These are phyloP conservation scores for Malania oleifera DNA, from an alignment of 164 flowering plant species.

Conservation along the genomic window DNA sequence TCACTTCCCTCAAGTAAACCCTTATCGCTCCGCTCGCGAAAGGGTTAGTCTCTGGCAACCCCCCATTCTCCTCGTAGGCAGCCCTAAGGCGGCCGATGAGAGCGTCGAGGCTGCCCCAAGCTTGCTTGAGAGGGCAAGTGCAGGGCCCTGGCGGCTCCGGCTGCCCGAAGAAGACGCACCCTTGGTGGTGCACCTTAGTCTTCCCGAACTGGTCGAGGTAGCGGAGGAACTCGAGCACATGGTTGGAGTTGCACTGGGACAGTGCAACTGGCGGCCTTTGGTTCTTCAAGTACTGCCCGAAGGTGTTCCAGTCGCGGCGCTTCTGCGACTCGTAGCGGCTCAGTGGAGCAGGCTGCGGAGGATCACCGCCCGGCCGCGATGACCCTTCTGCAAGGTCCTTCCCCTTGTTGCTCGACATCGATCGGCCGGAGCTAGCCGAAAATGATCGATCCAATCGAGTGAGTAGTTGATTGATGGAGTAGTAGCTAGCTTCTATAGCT, in stretches of 20 bases:
- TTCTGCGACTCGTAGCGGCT: slow-evolving; percentile 64
- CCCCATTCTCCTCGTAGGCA: slow-evolving; percentile 58
- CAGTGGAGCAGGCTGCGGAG: slow-evolving; percentile 25
- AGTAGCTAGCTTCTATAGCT: no score
- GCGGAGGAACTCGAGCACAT: slow-evolving; percentile 49
- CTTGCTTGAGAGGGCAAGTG: slow-evolving; percentile 51
- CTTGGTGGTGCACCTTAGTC: slow-evolving; percentile 56
- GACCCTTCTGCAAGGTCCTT: slow-evolving; percentile 29
- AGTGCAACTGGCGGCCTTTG: slow-evolving; percentile 47
- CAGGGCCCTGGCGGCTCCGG: slow-evolving; percentile 60
- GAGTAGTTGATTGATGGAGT: neutral
- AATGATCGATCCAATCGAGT: no score
- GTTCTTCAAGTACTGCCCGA: slow-evolving; percentile 54
- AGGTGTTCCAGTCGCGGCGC: slow-evolving; percentile 59
- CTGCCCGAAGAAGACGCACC: slow-evolving; percentile 53
- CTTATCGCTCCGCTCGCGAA: slow-evolving; percentile 51
- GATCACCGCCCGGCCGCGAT: slow-evolving; percentile 18
- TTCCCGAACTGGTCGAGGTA: slow-evolving; percentile 60
- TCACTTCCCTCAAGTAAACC: slow-evolving; percentile 44
- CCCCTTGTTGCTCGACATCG: slow-evolving; percentile 26
- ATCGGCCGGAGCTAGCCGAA: neutral
- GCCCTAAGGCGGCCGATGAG: slow-evolving; percentile 62
- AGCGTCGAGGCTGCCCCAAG: slow-evolving; percentile 66
- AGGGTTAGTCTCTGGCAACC: slow-evolving; percentile 47
- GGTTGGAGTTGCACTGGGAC: slow-evolving; percentile 43